These are phyloP conservation scores for Coprinellus aureogranulatus DNA, from an alignment of 768 basidiomycete species.

Conservation along the genomic window DNA sequence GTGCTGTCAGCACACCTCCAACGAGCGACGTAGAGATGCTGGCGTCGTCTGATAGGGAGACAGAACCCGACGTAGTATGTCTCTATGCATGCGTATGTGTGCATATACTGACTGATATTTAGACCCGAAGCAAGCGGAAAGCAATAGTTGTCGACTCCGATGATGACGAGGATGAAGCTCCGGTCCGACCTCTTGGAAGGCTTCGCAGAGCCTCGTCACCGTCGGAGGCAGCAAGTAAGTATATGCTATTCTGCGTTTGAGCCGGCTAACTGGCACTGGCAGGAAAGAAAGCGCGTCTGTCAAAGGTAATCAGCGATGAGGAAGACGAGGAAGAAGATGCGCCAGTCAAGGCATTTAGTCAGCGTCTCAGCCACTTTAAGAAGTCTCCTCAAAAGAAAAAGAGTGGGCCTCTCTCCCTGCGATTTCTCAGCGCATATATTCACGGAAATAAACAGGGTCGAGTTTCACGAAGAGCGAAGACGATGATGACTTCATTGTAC, in stretches of 20 bases:
- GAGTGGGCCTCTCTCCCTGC: constrained; percentile 16
- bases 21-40: constrained; percentile 84
- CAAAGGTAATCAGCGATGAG: constrained; percentile 45
- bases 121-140: constrained; percentile 63
- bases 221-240: constrained; percentile 28
- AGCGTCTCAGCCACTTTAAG: constrained; percentile 61
- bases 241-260: not conserved
- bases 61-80: constrained; percentile 20
- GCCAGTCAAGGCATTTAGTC: constrained; percentile 49
- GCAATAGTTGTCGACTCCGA: constrained; percentile 69
- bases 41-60: constrained; percentile 51
- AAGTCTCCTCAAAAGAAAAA: constrained; percentile 55
- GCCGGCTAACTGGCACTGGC: not conserved
- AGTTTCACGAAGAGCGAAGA: constrained; percentile 40
- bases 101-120: constrained; percentile 8
- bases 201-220: constrained; percentile 38
- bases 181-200: constrained; percentile 15
- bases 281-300: constrained; percentile 61
- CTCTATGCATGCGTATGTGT: not conserved
- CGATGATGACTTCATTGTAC: constrained; percentile 74
- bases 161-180: constrained; percentile 45
- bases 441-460: not conserved
- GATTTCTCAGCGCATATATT: not conserved
- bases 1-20: constrained; percentile 62
- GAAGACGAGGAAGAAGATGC: constrained; percentile 56